Conservation (phyloP, 2,329 filamentous ascomycete genomes). For the Leptoxyphium fumago region DNA sequence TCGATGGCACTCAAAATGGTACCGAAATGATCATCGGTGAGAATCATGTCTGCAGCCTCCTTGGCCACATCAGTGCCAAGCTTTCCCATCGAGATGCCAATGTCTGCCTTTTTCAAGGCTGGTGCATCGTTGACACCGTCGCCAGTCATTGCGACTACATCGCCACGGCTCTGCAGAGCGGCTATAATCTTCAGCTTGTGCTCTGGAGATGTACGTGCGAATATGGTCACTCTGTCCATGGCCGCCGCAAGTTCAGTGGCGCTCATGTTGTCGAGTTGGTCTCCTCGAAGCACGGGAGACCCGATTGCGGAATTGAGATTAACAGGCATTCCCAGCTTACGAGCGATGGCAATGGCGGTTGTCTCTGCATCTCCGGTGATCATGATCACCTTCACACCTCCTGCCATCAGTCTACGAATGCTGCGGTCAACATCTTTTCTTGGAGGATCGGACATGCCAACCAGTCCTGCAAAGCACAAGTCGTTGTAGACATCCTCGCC, state of each 20-base stretch:
- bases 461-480: constrained; percentile 77
- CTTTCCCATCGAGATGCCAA: constrained; percentile 92
- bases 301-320: constrained; percentile 43
- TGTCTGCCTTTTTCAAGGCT: constrained; percentile 90
- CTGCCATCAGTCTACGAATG: constrained; percentile 79
- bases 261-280: constrained; percentile 86
- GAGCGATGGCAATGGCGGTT: constrained; percentile 85
- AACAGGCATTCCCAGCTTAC: constrained; percentile 87
- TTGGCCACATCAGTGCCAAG: constrained; percentile 95
- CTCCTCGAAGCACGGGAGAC: constrained; percentile 64
- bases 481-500: constrained; percentile 66
- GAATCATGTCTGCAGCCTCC: constrained; percentile 85
- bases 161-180: constrained; percentile 78
- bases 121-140: constrained; percentile 97
- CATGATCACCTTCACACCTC: constrained; percentile 96
- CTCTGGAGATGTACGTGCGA: constrained; percentile 89
- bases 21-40: constrained; percentile 79
- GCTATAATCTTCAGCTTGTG: constrained; percentile 96
- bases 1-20: constrained; percentile 92
- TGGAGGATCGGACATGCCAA: constrained; percentile 95
- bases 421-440: constrained; percentile 78
- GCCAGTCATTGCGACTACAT: constrained; percentile 97
- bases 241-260: constrained; percentile 71
- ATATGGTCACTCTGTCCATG: constrained; percentile 81
- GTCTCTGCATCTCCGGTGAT: constrained; percentile 95